Evolutionary conservation across 2,329 filamentous ascomycete genomes (phyloP).

Genomic region (Incumbomyces delicatus): DNA sequence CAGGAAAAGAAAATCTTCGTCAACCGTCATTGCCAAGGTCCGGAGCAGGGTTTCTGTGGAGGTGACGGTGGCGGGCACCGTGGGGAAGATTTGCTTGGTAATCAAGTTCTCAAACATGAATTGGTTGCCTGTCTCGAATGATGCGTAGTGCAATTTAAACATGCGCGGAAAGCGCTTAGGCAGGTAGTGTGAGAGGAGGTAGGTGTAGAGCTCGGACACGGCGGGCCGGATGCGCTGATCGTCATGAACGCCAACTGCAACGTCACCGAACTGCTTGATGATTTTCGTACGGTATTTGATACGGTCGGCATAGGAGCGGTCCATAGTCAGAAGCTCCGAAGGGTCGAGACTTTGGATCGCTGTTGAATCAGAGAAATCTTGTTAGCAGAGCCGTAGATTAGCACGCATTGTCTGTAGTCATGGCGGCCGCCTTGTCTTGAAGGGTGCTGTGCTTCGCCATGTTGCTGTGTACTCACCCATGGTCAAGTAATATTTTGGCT

Average conservation of each 20-base stretch:
- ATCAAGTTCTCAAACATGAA: slow-evolving; percentile 36
- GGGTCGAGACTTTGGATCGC: slow-evolving; percentile 44
- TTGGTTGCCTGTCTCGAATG: slow-evolving; percentile 20
- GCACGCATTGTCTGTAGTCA: slow-evolving; percentile 5
- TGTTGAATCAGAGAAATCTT: slow-evolving; percentile 23
- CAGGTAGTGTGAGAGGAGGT: slow-evolving; percentile 45
- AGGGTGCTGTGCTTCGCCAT: not conserved
- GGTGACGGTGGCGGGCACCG: slow-evolving; percentile 22
- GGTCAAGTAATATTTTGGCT: slow-evolving; percentile 52
- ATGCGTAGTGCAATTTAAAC: slow-evolving; percentile 32
- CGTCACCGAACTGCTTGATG: slow-evolving; percentile 34
- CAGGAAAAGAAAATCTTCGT: slow-evolving; percentile 52
- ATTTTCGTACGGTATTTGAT: slow-evolving; percentile 41
- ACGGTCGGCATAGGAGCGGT: slow-evolving; percentile 48
- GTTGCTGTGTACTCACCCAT: slow-evolving; percentile 42
- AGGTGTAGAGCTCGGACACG: slow-evolving; percentile 48
- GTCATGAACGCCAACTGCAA: slow-evolving; percentile 31
- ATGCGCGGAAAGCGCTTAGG: slow-evolving; percentile 48
- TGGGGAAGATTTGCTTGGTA: slow-evolving; percentile 35
- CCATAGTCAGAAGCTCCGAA: slow-evolving; percentile 49
- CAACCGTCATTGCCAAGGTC: slow-evolving; percentile 43
- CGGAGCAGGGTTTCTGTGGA: slow-evolving; percentile 34
- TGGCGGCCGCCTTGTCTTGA: not conserved
- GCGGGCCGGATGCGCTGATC: slow-evolving; percentile 36
- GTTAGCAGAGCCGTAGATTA: slow-evolving; percentile 9